phyloP scores from a whole-genome alignment of 2,329 filamentous ascomycete genomes.

The Lachnellula subtilissima region DNA sequence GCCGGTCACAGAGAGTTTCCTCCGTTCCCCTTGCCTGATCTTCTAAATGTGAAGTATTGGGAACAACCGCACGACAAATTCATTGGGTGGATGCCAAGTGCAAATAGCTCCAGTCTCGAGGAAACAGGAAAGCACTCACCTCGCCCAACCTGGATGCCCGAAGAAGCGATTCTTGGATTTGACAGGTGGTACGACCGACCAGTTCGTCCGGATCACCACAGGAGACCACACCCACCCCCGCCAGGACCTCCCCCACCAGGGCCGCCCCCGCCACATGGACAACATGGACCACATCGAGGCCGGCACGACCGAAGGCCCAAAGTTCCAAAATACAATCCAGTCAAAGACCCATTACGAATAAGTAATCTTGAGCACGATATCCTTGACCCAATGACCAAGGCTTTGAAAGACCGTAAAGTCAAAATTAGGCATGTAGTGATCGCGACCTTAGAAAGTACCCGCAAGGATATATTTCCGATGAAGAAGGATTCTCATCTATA shows the following conservation, averaged over 20 bases:
- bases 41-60: neutral
- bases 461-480: slow-evolving; percentile 37
- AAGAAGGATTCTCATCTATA: slow-evolving; percentile 33
- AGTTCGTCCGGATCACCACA: neutral
- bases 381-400: neutral
- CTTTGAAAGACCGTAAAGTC: slow-evolving; percentile 16
- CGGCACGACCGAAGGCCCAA: neutral
- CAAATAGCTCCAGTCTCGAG: neutral
- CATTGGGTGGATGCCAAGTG: neutral
- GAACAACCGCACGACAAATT: neutral
- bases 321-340: neutral
- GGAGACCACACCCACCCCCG: neutral
- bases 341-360: neutral
- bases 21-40: neutral
- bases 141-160: neutral
- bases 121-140: neutral
- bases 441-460: slow-evolving; percentile 35
- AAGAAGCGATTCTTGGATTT: neutral
- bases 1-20: neutral
- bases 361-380: neutral
- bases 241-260: neutral
- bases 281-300: neutral
- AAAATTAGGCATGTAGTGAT: slow-evolving; percentile 35
- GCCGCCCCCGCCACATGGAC: neutral
- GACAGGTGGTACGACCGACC: neutral